Percentiles rank a stretch among this genome's conserved stretches.
phyloP scores from a whole-genome alignment of 2,329 filamentous ascomycete genomes.

The Aspergillus sp. region DNA sequence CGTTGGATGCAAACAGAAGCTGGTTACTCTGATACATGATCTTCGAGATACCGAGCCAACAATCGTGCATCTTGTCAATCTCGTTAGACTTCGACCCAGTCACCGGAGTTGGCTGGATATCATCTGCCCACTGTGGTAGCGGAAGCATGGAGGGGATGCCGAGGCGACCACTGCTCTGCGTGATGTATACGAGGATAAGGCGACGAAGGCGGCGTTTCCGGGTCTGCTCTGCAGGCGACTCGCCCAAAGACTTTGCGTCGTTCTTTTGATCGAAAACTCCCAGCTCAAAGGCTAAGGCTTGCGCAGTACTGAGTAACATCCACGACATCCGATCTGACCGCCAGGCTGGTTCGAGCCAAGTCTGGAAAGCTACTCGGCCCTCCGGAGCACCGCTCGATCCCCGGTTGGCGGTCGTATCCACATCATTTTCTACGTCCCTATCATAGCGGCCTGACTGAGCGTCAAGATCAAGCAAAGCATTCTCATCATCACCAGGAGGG shows the following conservation, averaged over 20 bases:
- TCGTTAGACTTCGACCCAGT: conserved; percentile 37
- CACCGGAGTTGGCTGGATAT: conserved; percentile 39
- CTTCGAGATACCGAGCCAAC: conserved; percentile 91
- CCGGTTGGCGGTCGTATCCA: conserved; percentile 47
- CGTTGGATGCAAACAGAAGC: conserved; percentile 81
- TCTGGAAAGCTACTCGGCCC: conserved; percentile 79
- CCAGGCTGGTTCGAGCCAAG: conserved; percentile 96
- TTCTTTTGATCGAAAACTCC: conserved; percentile 93
- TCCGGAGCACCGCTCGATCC: conserved; percentile 67
- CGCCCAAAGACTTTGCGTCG: conserved; percentile 65
- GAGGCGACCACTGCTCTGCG: conserved; percentile 88
- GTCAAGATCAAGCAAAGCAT: conserved; percentile 68
- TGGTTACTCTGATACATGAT: conserved; percentile 92
- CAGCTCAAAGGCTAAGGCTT: conserved; percentile 88
- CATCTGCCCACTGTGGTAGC: conserved; percentile 47
- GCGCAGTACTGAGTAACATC: conserved; percentile 93
- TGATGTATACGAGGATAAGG: conserved; percentile 86
- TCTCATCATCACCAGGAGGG: conserved; percentile 71
- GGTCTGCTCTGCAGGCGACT: conserved; percentile 65
- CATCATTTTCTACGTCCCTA: conserved; percentile 45
- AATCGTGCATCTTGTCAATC: conserved; percentile 70
- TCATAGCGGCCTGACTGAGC: conserved; percentile 66
- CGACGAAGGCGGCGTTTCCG: conserved; percentile 83
- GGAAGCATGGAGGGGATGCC: conserved; percentile 95
- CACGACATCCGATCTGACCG: conserved; percentile 94